phyloP scores from a whole-genome alignment of 2,329 filamentous ascomycete species.

The Dissoconium aciculare region DNA sequence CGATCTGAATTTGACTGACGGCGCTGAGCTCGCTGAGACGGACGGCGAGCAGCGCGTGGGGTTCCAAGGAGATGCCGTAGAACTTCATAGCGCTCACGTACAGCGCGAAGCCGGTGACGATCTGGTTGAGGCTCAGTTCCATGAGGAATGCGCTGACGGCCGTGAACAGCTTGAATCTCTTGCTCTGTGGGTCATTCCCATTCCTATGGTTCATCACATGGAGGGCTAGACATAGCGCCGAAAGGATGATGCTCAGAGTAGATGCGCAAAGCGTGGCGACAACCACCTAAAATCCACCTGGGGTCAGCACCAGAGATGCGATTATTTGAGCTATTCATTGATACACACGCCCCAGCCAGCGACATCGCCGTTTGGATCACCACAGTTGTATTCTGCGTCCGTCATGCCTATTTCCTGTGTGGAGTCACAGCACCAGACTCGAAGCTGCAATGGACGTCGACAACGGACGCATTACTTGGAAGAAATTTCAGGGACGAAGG shows the following conservation, averaged over 20 bases:
- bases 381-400: no score
- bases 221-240: background rate
- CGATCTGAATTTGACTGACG: conserved; percentile 1
- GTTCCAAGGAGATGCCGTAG: background rate
- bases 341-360: background rate
- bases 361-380: background rate
- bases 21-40: background rate
- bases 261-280: background rate
- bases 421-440: no score
- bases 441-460: no score
- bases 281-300: background rate
- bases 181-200: background rate
- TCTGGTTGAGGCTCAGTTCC: background rate
- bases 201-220: background rate
- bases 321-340: background rate
- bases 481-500: no score
- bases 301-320: background rate
- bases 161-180: background rate
- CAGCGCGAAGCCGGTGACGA: background rate
- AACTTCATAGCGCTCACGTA: background rate
- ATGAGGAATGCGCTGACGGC: background rate
- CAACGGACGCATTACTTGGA: no score
- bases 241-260: background rate
- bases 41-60: conserved; percentile 1
- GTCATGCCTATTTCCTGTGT: no score